A percentile compares a stretch with the other conserved stretches of the same genome.
These are phyloP conservation scores for Aspergillus cavernicola DNA, from an alignment of 495 filamentous ascomycete genomes.

Conservation along the genomic window DNA sequence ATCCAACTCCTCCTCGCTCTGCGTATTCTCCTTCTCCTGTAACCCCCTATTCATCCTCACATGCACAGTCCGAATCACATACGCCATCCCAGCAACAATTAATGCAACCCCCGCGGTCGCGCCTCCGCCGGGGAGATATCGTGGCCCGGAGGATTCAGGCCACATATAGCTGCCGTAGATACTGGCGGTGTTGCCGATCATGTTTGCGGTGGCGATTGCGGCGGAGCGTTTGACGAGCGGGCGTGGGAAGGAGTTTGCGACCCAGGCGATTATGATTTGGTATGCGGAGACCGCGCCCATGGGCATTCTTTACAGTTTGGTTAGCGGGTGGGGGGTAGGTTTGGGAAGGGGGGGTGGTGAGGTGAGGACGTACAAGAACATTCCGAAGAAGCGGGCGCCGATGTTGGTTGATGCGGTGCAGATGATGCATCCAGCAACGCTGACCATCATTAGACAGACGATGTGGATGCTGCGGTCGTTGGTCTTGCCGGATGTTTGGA, in stretches of 20 bases:
- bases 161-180: conserved; percentile 82
- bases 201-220: conserved; percentile 73
- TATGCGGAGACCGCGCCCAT: conserved; percentile 64
- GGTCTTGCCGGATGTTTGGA: conserved; percentile 68
- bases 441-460: conserved; percentile 59
- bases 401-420: conserved; percentile 60
- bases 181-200: conserved; percentile 61
- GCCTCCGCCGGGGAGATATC: conserved; percentile 35
- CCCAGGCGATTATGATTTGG: conserved; percentile 62
- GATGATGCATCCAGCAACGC: conserved; percentile 67
- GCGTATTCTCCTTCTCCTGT: conserved; percentile 40
- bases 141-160: conserved; percentile 41
- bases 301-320: conserved; percentile 28
- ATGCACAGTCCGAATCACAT: conserved; percentile 44
- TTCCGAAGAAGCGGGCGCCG: conserved; percentile 68
- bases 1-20: conserved; percentile 41
- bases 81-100: conserved; percentile 25
- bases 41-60: conserved; percentile 61
- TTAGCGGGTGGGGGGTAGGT: conserved; percentile 33
- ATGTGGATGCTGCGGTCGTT: conserved; percentile 77
- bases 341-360: not conserved
- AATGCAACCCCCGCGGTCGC: conserved; percentile 30
- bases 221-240: conserved; percentile 64
- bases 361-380: conserved; percentile 55
- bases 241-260: conserved; percentile 71